Evolutionary conservation across 1,139 yeast species (phyloP).

Genomic region (Nakaseomyces sp.): DNA sequence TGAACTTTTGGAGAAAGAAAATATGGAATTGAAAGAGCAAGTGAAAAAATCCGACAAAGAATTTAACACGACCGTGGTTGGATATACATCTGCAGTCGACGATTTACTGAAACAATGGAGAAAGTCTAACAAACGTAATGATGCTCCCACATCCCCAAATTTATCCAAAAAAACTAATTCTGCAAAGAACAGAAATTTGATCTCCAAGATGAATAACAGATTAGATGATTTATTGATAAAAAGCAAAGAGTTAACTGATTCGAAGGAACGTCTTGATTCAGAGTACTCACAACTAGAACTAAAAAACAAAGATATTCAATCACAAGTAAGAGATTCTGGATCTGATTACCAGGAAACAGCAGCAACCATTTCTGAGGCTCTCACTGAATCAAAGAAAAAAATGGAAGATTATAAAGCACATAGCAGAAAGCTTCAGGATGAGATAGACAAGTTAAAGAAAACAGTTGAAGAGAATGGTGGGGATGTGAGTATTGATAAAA

Average conservation of each 20-base stretch:
- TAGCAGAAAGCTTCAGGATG: constrained; percentile 50
- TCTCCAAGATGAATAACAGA: constrained; percentile 19
- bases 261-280: constrained; percentile 17
- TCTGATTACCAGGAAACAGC: constrained; percentile 60
- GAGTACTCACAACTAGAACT: constrained; percentile 21
- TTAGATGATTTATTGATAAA: constrained; percentile 20
- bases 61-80: constrained; percentile 7
- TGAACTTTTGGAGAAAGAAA: constrained; percentile 40
- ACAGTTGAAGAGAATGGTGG: constrained; percentile 1
- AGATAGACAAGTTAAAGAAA: constrained; percentile 56
- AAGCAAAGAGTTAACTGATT: constrained; percentile 19
- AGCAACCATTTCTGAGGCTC: constrained; percentile 66
- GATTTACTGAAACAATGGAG: constrained; percentile 17
- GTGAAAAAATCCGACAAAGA: constrained; percentile 11
- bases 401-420: constrained; percentile 49
- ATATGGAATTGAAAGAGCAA: constrained; percentile 30
- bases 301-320: constrained; percentile 16
- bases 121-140: constrained; percentile 3
- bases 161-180: constrained; percentile 2
- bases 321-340: constrained; percentile 37
- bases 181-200: constrained; percentile 10
- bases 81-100: constrained; percentile 18
- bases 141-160: neutral
- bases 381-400: constrained; percentile 66
- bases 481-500: neutral